phyloP scores from a whole-genome alignment of 257 asterid genomes.

The Gentiana straminea region DNA sequence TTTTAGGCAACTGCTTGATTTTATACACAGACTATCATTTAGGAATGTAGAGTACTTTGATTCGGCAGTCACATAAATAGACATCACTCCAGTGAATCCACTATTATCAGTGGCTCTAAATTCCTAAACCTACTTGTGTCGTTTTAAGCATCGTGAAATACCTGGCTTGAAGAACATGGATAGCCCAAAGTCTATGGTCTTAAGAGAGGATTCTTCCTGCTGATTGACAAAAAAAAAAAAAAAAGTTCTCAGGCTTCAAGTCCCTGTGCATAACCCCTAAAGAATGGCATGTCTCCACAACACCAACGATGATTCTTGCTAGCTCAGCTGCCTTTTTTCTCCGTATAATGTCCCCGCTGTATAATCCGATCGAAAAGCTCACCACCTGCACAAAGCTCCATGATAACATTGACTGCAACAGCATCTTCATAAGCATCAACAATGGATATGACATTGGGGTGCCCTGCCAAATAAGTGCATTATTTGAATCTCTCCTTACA shows the following conservation, averaged over 20 bases:
- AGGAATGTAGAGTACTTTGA: too few species aligned
- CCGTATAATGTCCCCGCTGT: constrained; percentile 74
- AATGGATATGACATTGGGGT: constrained; percentile 51
- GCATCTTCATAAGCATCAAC: constrained; percentile 79
- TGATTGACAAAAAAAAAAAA: constrained; percentile 39
- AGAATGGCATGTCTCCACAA: constrained; percentile 75
- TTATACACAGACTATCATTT: too few species aligned
- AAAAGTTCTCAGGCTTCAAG: constrained; percentile 81
- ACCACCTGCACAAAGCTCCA: constrained; percentile 83
- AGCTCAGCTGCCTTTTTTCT: constrained; percentile 86
- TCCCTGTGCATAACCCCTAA: constrained; percentile 89
- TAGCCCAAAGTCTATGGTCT: constrained; percentile 75
- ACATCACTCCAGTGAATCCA: too few species aligned
- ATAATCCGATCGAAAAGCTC: constrained; percentile 85
- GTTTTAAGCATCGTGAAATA: constrained; percentile 6
- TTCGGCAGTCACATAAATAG: too few species aligned
- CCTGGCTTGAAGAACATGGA: constrained; percentile 89
- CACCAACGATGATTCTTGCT: constrained; percentile 68
- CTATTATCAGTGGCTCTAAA: too few species aligned
- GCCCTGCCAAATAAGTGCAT: constrained; percentile 87
- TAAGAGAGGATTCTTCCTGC: constrained; percentile 58
- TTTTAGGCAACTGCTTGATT: too few species aligned
- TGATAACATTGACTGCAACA: constrained; percentile 70
- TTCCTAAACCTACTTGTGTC: too few species aligned
- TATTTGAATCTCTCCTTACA: constrained; percentile 80